Evolutionary conservation across 495 filamentous ascomycete genomes (phyloP).

Genomic region (Lineolata rhizophorae): DNA sequence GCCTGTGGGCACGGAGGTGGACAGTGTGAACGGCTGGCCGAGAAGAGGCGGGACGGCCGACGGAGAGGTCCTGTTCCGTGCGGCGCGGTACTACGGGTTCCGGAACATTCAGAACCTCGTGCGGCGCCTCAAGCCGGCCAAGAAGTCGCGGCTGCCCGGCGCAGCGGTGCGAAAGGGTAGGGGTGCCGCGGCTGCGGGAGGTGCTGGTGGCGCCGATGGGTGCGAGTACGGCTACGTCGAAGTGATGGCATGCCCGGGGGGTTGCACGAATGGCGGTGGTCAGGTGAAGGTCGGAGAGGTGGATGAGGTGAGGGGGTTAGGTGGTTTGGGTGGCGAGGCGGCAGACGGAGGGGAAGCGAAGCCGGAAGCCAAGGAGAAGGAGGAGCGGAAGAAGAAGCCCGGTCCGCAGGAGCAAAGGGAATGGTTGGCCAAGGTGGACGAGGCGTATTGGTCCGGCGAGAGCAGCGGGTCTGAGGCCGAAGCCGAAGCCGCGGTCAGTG

Average conservation of each 20-base stretch:
- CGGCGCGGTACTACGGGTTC: slow-evolving; percentile 88
- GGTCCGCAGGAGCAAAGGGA: slow-evolving; percentile 56
- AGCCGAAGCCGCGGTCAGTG: too few species aligned
- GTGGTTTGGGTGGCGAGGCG: slow-evolving; percentile 32
- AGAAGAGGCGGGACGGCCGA: slow-evolving; percentile 19
- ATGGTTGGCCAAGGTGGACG: slow-evolving; percentile 73
- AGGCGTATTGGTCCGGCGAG: slow-evolving; percentile 84
- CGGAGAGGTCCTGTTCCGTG: slow-evolving; percentile 39
- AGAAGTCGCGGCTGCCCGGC: slow-evolving; percentile 45
- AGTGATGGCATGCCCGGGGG: slow-evolving; percentile 96
- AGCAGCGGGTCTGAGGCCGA: slow-evolving; percentile 19
- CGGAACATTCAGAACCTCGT: slow-evolving; percentile 96
- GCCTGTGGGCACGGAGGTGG: too few species aligned
- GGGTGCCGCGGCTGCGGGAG: slow-evolving; percentile 17
- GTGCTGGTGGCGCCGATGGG: neutral
- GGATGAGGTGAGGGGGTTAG: too few species aligned
- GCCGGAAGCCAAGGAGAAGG: too few species aligned
- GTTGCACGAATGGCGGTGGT: slow-evolving; percentile 91
- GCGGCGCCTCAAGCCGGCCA: slow-evolving; percentile 61
- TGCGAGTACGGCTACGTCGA: slow-evolving; percentile 68
- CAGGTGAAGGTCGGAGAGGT: slow-evolving; percentile 80
- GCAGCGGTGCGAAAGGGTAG: slow-evolving; percentile 10
- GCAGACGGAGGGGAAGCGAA: too few species aligned
- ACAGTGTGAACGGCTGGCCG: too few species aligned
- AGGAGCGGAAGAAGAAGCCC: slow-evolving; percentile 25